A percentile compares a stretch with the other conserved stretches of the same genome.
Conservation (phyloP, 108 stramenopile species). For the Asterionellopsis glacialis region DNA sequence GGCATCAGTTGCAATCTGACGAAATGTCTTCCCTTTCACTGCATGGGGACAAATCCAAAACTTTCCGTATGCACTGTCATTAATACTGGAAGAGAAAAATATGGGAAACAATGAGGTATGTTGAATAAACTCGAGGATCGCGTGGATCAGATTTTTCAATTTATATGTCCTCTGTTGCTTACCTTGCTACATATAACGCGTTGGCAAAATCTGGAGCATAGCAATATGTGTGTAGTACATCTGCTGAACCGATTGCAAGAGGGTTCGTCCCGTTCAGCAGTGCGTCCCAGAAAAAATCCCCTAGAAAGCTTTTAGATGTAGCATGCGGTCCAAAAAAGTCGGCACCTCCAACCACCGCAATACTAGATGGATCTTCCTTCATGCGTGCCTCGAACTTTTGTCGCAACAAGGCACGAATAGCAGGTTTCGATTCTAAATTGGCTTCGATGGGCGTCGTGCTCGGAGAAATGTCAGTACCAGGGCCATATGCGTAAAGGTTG, state of each 20-base stretch:
- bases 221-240: slow-evolving; percentile 21
- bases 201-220: slow-evolving; percentile 21
- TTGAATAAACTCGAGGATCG: too few species aligned
- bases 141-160: too few species aligned
- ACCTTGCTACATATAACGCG: slow-evolving; percentile 16
- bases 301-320: slow-evolving; percentile 16
- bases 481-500: slow-evolving; percentile 33
- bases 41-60: slow-evolving; percentile 32
- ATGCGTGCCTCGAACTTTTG: slow-evolving; percentile 19
- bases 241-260: slow-evolving; percentile 19
- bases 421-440: slow-evolving; percentile 11
- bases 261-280: slow-evolving; percentile 15
- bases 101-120: too few species aligned
- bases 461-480: slow-evolving; percentile 11
- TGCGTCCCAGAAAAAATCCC: slow-evolving; percentile 25
- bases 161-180: too few species aligned
- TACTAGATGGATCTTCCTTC: slow-evolving; percentile 13
- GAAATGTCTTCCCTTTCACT: slow-evolving; percentile 17
- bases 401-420: slow-evolving; percentile 14
- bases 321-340: slow-evolving; percentile 29
- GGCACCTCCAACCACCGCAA: slow-evolving; percentile 22
- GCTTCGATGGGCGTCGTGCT: background rate
- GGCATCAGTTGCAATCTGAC: slow-evolving; percentile 20
- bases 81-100: background rate
- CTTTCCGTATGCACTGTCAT: slow-evolving; percentile 13